Percentiles rank a stretch among this genome's conserved stretches.
Conservation (phyloP, 2,329 filamentous ascomycete genomes). For the Stagonosporopsis cucurbitacearum region DNA sequence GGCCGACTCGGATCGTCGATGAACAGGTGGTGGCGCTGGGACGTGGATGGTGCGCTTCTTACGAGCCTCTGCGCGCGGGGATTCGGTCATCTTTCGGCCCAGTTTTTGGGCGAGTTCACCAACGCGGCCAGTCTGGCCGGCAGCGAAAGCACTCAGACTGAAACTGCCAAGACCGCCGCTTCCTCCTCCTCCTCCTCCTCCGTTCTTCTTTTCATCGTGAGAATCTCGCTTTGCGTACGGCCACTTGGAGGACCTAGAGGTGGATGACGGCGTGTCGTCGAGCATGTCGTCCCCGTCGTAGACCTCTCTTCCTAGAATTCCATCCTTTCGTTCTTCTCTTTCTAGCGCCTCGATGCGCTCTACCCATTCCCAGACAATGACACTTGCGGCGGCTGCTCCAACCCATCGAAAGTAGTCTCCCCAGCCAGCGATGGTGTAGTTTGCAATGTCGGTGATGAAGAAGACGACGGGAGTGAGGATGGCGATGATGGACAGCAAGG, state of each 20-base stretch:
- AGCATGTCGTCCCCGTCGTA: constrained; percentile 96
- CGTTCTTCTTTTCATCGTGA: constrained; percentile 39
- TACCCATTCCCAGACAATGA: constrained; percentile 99
- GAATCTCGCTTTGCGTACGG: constrained; percentile 48
- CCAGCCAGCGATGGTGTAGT: constrained; percentile 87
- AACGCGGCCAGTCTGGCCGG: constrained; percentile 34
- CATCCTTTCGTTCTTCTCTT: constrained; percentile 91
- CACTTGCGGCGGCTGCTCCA: constrained; percentile 90
- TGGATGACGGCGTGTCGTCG: constrained; percentile 65
- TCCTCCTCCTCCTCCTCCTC: constrained; percentile 12
- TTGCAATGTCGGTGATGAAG: constrained; percentile 88
- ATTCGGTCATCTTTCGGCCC: constrained; percentile 37
- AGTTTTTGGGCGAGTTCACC: constrained; percentile 38
- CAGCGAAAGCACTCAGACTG: constrained; percentile 30
- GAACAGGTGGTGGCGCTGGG: constrained; percentile 40
- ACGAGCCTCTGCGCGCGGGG: constrained; percentile 34
- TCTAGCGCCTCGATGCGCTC: constrained; percentile 92
- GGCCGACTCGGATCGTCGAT: constrained; percentile 36
- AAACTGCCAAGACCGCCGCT: constrained; percentile 33
- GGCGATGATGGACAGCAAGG: constrained; percentile 77
- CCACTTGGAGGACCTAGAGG: constrained; percentile 59
- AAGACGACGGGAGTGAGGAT: constrained; percentile 90
- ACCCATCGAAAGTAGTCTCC: constrained; percentile 96
- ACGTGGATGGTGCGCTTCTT: constrained; percentile 45
- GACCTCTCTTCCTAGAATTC: constrained; percentile 86